These are phyloP conservation scores for Bjerkandera adusta DNA, from an alignment of 1,284 basidiomycete species.

Conservation along the genomic window DNA sequence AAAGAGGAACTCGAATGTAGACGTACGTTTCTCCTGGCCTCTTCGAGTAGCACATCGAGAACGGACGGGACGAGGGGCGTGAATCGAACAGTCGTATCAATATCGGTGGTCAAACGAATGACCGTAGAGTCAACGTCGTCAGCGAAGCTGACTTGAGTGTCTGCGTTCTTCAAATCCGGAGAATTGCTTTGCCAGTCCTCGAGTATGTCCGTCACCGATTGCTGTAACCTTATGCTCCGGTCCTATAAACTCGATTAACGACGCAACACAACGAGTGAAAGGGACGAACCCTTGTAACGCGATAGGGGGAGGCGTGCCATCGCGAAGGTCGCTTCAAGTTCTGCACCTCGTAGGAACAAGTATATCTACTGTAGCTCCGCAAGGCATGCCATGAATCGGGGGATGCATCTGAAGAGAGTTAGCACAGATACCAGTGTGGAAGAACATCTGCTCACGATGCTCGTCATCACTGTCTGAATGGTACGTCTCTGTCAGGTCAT, in stretches of 20 bases:
- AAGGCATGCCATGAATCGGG: constrained; percentile 18
- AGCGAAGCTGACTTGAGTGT: constrained; percentile 1
- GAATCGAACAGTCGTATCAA: constrained; percentile 19
- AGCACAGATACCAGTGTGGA: not conserved
- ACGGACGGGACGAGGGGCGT: constrained; percentile 26
- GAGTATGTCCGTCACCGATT: no score
- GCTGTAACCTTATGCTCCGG: not conserved
- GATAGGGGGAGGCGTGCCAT: constrained; percentile 38
- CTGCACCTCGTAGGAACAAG: constrained; percentile 30
- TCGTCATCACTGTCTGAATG: constrained; percentile 10
- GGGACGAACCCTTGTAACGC: constrained; percentile 28
- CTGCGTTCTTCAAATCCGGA: not conserved
- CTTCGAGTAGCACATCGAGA: constrained; percentile 17
- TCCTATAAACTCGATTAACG: not conserved
- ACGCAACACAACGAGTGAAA: not conserved
- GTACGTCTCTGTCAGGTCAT: constrained; percentile 37
- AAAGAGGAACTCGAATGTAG: no score
- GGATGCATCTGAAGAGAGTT: constrained; percentile 12
- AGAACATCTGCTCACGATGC: not conserved
- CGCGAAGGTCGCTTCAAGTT: constrained; percentile 28
- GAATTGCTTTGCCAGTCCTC: not conserved
- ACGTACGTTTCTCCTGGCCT: constrained; percentile 23
- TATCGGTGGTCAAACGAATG: constrained; percentile 19
- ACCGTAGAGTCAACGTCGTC: constrained; percentile 15
- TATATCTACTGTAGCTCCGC: constrained; percentile 24